phyloP scores from a whole-genome alignment of 441 rosid species.

The Aleurites moluccanus region DNA sequence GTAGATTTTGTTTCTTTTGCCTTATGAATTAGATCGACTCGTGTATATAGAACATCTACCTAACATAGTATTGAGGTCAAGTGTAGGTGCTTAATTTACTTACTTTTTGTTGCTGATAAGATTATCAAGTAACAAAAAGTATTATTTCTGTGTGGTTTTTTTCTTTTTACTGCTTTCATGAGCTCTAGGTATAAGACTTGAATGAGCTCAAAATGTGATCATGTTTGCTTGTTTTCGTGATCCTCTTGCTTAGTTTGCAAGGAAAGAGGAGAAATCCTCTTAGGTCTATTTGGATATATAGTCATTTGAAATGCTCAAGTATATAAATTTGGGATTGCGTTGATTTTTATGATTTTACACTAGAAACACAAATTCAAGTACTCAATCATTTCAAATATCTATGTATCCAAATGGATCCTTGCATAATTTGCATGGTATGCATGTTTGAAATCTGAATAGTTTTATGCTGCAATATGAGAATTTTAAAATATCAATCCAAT shows the following conservation, averaged over 20 bases:
- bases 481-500: not conserved
- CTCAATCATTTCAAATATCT: too few relatives aligned
- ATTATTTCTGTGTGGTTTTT: not conserved
- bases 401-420: too few relatives aligned
- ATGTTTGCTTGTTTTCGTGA: not conserved
- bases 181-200: not conserved
- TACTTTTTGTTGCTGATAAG: not conserved
- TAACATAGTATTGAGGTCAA: not conserved
- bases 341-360: too few relatives aligned
- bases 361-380: too few relatives aligned
- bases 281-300: too few relatives aligned
- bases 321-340: too few relatives aligned
- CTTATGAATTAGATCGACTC: not conserved
- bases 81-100: not conserved
- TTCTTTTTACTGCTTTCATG: not conserved
- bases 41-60: not conserved
- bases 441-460: too few relatives aligned
- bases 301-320: too few relatives aligned
- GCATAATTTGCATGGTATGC: not conserved
- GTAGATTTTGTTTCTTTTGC: not conserved
- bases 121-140: not conserved
- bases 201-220: not conserved
- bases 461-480: not conserved
- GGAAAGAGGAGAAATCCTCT: not conserved
- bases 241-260: not conserved